Evolutionary conservation across 768 basidiomycete genomes (phyloP).

Genomic region (Pulveroboletus sp.): DNA sequence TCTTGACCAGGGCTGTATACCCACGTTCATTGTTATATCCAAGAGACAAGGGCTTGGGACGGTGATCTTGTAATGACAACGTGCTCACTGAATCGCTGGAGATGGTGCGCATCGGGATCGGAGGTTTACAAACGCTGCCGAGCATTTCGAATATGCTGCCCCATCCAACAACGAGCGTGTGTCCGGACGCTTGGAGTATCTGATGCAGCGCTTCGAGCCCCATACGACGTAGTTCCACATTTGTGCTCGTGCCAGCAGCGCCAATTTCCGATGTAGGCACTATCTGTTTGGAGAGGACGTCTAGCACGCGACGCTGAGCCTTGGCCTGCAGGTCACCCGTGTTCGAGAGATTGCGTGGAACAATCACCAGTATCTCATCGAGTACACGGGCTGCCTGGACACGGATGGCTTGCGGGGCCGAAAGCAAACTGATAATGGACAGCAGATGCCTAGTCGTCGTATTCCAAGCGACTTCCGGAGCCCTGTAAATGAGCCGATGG

Average conservation of each 20-base stretch:
- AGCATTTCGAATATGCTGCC: constrained; percentile 90
- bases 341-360: constrained; percentile 65
- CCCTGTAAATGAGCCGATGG: constrained; percentile 79
- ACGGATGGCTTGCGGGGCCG: constrained; percentile 73
- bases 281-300: constrained; percentile 79
- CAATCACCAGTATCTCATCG: constrained; percentile 75
- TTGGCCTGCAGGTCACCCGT: constrained; percentile 60
- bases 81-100: constrained; percentile 42
- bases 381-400: constrained; percentile 86
- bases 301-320: constrained; percentile 81
- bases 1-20: constrained; percentile 75
- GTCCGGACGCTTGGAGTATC: constrained; percentile 87
- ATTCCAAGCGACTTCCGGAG: constrained; percentile 82
- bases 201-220: constrained; percentile 86
- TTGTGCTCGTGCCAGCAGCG: constrained; percentile 42
- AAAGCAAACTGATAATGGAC: constrained; percentile 62
- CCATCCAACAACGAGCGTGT: constrained; percentile 92
- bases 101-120: constrained; percentile 32
- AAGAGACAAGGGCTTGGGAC: constrained; percentile 47
- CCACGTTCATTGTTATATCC: constrained; percentile 63
- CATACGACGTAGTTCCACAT: constrained; percentile 79
- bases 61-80: constrained; percentile 36
- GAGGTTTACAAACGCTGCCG: constrained; percentile 75
- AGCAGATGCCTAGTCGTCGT: constrained; percentile 78
- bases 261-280: constrained; percentile 40